Evolutionary conservation across 2,329 filamentous ascomycete species (phyloP), one percentile per base, ranked within the genome.

Genomic region (Zopfia rhizophila): DNA sequence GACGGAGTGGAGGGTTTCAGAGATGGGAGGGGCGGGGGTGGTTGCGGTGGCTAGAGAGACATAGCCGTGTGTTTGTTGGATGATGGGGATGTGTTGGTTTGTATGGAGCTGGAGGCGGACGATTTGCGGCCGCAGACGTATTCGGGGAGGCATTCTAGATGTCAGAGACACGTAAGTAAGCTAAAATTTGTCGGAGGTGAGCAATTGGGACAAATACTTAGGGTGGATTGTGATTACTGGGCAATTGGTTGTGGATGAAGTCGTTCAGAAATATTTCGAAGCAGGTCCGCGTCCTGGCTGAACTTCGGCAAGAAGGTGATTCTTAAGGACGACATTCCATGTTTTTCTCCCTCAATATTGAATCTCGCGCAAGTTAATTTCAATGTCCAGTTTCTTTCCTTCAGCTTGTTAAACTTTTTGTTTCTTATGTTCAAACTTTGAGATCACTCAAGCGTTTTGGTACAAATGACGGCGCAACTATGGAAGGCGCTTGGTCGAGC

Each of bases 1-100:
- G 41, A 66, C 59, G 1, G 76, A 73, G 42, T 64, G 65, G 32
- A 71, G 70, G 51, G 77, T 78, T 55, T 80, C 78, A 18, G 79
- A 72, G 42, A 80, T 73, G 33, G 82, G 72, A 8, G 81, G 72
- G 23, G 81, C 78, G 36, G 82, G 78, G 12, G 80, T 80, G 5
- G 75, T 75, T 55, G 79, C 72, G 45, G 77, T 72, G 44, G 77
- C 73, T 55, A 77, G 72, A 24, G 80, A 79, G 39, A 80, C 80
- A 65, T 81, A 78, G 59, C 74, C 66, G 70, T 70, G n/a, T n/a
- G n/a, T n/a, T n/a, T n/a, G n/a, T n/a, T n/a, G 73, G 65, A 45
- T 62, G 63, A 63, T 63, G 62, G 55, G 66, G 33, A 52, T 51
- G 53, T 41, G 50, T n/a, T n/a, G 22, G 47, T 23, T 18, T 41